phyloP scores from a whole-genome alignment of 2,329 filamentous ascomycete genomes.

The Didymella segeticola region DNA sequence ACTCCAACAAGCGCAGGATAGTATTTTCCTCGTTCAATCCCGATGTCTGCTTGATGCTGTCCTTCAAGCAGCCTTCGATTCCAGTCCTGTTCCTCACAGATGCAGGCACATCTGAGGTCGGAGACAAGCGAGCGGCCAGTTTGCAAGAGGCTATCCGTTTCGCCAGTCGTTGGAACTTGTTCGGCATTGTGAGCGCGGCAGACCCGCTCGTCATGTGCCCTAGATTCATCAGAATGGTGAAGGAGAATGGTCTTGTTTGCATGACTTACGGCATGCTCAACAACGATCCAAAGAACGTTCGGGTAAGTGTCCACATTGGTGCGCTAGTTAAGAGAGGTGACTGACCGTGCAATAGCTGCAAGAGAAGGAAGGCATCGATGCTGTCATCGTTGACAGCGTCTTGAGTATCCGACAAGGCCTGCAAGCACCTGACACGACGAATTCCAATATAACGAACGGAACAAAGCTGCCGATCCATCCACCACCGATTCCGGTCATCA shows the following conservation, averaged over 20 bases:
- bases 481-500: constrained; percentile 4
- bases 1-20: constrained; percentile 82
- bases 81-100: constrained; percentile 95
- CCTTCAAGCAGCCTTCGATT: constrained; percentile 96
- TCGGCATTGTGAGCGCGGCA: constrained; percentile 89
- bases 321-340: background rate
- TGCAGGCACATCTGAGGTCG: constrained; percentile 79
- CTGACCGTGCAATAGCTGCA: constrained; percentile 67
- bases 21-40: constrained; percentile 98
- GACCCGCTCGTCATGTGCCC: constrained; percentile 90
- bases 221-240: constrained; percentile 87
- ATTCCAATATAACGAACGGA: background rate
- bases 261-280: constrained; percentile 93
- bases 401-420: constrained; percentile 91
- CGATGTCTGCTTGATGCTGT: constrained; percentile 91
- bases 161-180: constrained; percentile 89
- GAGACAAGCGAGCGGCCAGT: constrained; percentile 87
- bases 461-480: constrained; percentile 1
- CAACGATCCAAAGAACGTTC: constrained; percentile 84
- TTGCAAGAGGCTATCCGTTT: constrained; percentile 96
- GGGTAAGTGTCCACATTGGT: constrained; percentile 62
- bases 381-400: constrained; percentile 95
- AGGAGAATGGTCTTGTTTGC: constrained; percentile 91
- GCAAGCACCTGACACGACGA: constrained; percentile 54
- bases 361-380: constrained; percentile 94